A percentile compares a stretch with the other conserved stretches of the same genome.
These are phyloP conservation scores for Tothia fuscella DNA, from an alignment of 2,329 filamentous ascomycete genomes.

Conservation along the genomic window DNA sequence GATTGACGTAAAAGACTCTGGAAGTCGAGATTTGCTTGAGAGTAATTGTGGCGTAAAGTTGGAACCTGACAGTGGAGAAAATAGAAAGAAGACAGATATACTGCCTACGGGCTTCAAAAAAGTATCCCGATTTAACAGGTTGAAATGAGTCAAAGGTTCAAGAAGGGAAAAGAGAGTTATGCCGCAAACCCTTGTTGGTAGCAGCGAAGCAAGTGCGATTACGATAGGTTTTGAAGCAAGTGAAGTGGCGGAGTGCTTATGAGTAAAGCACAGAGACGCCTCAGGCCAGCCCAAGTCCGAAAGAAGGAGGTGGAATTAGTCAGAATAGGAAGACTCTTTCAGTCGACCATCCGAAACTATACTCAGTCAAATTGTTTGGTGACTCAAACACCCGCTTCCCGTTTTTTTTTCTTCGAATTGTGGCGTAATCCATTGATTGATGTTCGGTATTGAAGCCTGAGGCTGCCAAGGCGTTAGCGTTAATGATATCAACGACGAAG, in stretches of 20 bases:
- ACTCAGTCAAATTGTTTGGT: too few species aligned
- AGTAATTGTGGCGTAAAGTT: not conserved
- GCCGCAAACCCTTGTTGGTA: not conserved
- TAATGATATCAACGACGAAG: too few species aligned
- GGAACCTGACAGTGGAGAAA: not conserved
- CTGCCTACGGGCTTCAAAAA: slow-evolving; percentile 1
- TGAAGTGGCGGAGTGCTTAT: slow-evolving; percentile 1
- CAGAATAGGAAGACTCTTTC: too few species aligned
- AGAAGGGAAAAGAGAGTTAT: too few species aligned
- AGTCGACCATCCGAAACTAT: too few species aligned
- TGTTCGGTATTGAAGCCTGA: too few species aligned
- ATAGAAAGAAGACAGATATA: not conserved
- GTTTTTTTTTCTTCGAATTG: too few species aligned
- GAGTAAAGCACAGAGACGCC: not conserved
- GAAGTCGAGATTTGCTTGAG: not conserved
- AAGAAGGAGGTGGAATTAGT: not conserved
- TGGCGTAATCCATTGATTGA: too few species aligned
- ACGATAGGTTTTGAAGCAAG: slow-evolving; percentile 10
- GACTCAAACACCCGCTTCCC: too few species aligned
- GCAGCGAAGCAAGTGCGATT: too few species aligned
- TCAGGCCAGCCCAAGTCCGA: not conserved
- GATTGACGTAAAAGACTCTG: too few species aligned
- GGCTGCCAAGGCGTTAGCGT: too few species aligned
- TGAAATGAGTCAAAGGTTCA: not conserved
- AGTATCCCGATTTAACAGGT: not conserved